Evolutionary conservation across 2,329 filamentous ascomycete genomes (phyloP).

Genomic region (Colletotrichum scovillei): DNA sequence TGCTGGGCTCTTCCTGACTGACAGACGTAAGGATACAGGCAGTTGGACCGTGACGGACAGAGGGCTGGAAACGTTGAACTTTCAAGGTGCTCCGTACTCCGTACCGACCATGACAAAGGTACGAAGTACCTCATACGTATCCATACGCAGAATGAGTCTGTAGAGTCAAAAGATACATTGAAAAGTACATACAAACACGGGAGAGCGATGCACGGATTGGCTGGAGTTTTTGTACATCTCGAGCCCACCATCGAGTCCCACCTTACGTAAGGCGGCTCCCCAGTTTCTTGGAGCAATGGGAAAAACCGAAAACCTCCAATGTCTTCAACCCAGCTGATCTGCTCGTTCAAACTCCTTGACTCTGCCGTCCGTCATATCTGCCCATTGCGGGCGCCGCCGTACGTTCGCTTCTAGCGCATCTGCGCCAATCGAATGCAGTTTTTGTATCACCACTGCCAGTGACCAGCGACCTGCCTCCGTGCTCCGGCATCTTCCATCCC

Average conservation of each 20-base stretch:
- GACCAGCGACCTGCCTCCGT: conserved; percentile 11
- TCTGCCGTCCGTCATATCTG: conserved; percentile 2
- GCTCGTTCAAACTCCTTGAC: conserved; percentile 13
- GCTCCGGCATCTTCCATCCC: background rate
- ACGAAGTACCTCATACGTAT: background rate
- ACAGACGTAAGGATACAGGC: conserved; percentile 1
- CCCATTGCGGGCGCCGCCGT: conserved; percentile 1
- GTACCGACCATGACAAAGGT: background rate
- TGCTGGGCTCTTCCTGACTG: conserved; percentile 28
- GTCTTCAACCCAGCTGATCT: conserved; percentile 13
- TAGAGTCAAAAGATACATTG: background rate
- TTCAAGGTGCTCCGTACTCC: background rate
- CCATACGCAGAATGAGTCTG: no score
- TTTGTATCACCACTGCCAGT: conserved; percentile 14
- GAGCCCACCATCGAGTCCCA: background rate
- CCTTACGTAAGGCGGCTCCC: conserved; percentile 29
- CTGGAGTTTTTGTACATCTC: conserved; percentile 15
- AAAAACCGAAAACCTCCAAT: conserved; percentile 7
- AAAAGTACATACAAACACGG: background rate
- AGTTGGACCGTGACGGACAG: conserved; percentile 4
- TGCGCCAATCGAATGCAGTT: conserved; percentile 17
- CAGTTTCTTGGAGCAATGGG: conserved; percentile 17
- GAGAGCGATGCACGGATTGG: conserved; percentile 23
- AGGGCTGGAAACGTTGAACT: conserved; percentile 22
- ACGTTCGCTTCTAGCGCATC: conserved; percentile 12